phyloP scores from a whole-genome alignment of 352 stramenopile species.

The Hyaloperonospora arabidopsidis region DNA sequence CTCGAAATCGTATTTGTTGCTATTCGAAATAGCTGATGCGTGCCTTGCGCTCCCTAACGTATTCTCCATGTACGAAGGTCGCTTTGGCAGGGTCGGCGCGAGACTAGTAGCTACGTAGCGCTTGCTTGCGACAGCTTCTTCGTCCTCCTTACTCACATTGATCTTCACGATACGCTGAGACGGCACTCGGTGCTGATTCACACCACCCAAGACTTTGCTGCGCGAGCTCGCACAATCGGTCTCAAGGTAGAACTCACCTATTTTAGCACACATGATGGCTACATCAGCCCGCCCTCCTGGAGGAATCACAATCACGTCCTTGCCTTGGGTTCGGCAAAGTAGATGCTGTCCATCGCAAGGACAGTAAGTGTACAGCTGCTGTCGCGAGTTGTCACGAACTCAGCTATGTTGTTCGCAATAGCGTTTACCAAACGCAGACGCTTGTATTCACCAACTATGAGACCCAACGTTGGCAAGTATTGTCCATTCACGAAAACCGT shows the following conservation, averaged over 20 bases:
- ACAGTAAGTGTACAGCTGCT: constrained; percentile 48
- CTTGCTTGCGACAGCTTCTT: constrained; percentile 13
- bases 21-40: constrained; percentile 16
- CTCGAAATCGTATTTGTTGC: constrained; percentile 60
- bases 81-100: constrained; percentile 33
- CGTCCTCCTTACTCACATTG: constrained; percentile 23
- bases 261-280: constrained; percentile 36
- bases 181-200: constrained; percentile 60
- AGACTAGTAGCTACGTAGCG: constrained; percentile 26
- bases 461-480: constrained; percentile 52
- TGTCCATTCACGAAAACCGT: constrained; percentile 71
- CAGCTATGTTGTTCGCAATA: constrained; percentile 74
- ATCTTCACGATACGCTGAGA: constrained; percentile 58
- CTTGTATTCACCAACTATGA: constrained; percentile 49
- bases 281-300: constrained; percentile 62
- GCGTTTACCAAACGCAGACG: constrained; percentile 66
- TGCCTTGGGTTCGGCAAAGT: constrained; percentile 37
- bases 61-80: constrained; percentile 56
- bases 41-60: constrained; percentile 15
- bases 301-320: constrained; percentile 51
- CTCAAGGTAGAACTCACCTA: constrained; percentile 56
- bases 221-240: constrained; percentile 50
- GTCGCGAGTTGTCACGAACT: constrained; percentile 39
- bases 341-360: constrained; percentile 66
- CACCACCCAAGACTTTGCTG: constrained; percentile 49